A percentile compares a stretch with the other conserved stretches of the same genome.
These are phyloP conservation scores for Turritis glabra DNA, from an alignment of 345 rosid species.

Conservation along the genomic window DNA sequence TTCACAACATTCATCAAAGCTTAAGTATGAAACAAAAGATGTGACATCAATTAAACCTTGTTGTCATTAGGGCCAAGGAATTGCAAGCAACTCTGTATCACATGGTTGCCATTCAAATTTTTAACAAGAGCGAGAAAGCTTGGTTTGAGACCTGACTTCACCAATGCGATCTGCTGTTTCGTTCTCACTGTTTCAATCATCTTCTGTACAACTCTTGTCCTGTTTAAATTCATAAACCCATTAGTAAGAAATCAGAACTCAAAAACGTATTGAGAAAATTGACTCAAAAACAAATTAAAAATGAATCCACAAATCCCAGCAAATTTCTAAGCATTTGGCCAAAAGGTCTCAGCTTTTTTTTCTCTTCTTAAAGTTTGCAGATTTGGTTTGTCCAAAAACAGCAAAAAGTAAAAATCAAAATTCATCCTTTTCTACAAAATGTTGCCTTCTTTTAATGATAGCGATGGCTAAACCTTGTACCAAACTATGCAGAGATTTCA, in stretches of 20 bases:
- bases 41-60: conserved; percentile 45
- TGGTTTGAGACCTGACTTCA: conserved; percentile 55
- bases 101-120: conserved; percentile 84
- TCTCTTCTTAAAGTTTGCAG: background rate
- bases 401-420: conserved; percentile 3
- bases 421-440: conserved; percentile 17
- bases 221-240: conserved; percentile 30
- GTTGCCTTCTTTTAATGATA: conserved; percentile 13
- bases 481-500: conserved; percentile 3
- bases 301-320: background rate
- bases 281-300: too few species aligned
- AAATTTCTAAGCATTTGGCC: conserved; percentile 2
- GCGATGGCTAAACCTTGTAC: background rate
- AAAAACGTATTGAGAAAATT: background rate
- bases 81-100: conserved; percentile 69
- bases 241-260: background rate
- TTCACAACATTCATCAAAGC: background rate
- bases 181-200: conserved; percentile 64
- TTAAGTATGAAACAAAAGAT: background rate
- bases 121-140: conserved; percentile 64
- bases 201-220: conserved; percentile 81
- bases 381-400: conserved; percentile 27
- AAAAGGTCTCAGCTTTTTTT: conserved; percentile 15
- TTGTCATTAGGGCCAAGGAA: conserved; percentile 55
- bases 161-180: conserved; percentile 54